Base-by-base conservation (phyloP, 2,329 filamentous ascomycete species). In the Aureobasidium sp. region DNA sequence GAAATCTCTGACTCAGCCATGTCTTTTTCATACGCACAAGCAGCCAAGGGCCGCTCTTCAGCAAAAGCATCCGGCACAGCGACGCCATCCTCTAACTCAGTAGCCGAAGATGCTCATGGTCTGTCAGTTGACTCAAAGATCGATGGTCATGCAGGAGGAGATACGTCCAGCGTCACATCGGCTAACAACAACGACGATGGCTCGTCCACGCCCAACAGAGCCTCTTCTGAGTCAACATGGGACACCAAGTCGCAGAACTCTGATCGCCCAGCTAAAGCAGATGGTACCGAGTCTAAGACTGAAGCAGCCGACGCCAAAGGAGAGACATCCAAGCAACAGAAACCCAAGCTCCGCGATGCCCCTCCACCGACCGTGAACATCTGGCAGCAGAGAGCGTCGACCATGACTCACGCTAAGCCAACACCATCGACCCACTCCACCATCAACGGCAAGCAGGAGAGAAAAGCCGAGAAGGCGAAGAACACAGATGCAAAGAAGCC, bases 21-120 rank as follows among this genome's bases (percentile, higher is more conserved):
- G 59, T 54, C 59, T 51, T 96, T 97, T 74, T 97, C 93, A 63
- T 97, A 97, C 76, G 93, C 93, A 70, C 91, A 96, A 82, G 93
- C 93, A 72, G 93, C 93, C 63, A 94, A 94, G 76, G 91, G 92
- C 71, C 83, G 88, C 69, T 78, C 83, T 59, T 71, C 78, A 61
- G 69, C 76, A 61, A 69, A 76, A 61, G 72, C 73, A 25, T 77
- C 78, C 27, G 76, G 75, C 47, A 67, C 73, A 29, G 71, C 69
- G 14, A 78, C 76, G 44, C 73, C 77, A 30, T 72, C 76, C n/a
- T 76, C 75, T 54, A 75, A 76, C 47, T 64, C 70, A 36, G 68
- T 69, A 60, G 66, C 73, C 68, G 67, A 70, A 41, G 71, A 68
- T 21, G 67, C 70, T 30, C 70, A 75, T 5, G 71, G 70, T 44